phyloP scores from a whole-genome alignment of 78 protist species.

The Tieghemostelium lacteum region DNA sequence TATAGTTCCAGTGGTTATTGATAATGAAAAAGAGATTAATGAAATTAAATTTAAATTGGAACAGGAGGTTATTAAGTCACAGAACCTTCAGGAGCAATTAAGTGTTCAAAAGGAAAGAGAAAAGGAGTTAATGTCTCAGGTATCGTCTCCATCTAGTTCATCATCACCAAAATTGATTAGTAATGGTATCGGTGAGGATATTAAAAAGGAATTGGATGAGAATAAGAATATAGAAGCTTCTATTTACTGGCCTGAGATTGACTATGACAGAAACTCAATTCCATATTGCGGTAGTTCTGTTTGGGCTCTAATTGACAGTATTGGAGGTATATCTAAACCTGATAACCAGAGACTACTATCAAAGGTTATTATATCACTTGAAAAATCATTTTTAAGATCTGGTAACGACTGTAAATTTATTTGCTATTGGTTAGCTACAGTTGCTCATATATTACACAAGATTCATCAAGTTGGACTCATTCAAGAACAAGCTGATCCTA shows the following conservation, averaged over 20 bases:
- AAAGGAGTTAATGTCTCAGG: neutral
- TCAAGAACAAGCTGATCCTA: conserved; percentile 43
- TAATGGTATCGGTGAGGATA: neutral
- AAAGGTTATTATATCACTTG: conserved; percentile 9
- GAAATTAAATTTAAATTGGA: neutral
- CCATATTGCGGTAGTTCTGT: conserved; percentile 47
- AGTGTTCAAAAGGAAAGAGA: neutral
- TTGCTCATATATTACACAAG: conserved; percentile 33
- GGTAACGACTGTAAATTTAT: conserved; percentile 72
- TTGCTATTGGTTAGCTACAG: conserved; percentile 64
- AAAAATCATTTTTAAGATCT: conserved; percentile 45
- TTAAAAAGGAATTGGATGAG: conserved; percentile 50
- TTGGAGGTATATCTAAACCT: conserved; percentile 43
- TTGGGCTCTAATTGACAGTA: conserved; percentile 54
- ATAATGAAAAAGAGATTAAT: neutral
- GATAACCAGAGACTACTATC: conserved; percentile 24
- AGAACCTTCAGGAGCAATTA: neutral
- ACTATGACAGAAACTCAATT: conserved; percentile 50
- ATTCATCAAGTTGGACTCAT: conserved; percentile 42
- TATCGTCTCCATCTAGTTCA: neutral
- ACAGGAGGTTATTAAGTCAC: neutral
- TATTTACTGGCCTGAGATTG: conserved; percentile 65
- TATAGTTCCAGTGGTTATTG: neutral
- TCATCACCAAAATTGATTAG: neutral
- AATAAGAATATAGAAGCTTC: conserved; percentile 33